Conservation (phyloP, 495 filamentous ascomycete species). For the Parathielavia hyrcaniae region DNA sequence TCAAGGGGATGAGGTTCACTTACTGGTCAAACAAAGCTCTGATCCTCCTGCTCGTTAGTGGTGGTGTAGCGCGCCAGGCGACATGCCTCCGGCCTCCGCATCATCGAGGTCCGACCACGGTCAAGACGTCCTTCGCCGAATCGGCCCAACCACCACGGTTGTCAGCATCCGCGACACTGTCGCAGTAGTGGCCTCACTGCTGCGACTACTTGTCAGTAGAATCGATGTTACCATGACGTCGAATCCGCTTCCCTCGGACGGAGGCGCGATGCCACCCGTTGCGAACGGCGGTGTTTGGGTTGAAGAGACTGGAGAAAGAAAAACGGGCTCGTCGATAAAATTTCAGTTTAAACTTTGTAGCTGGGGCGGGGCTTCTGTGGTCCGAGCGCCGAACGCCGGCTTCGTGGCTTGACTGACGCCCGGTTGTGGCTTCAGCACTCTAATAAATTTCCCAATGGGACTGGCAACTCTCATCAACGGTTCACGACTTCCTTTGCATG, state of each 20-base stretch:
- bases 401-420: neutral
- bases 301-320: constrained; percentile 11
- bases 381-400: neutral
- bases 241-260: neutral
- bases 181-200: neutral
- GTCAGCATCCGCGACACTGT: neutral
- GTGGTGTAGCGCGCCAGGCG: neutral
- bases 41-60: neutral
- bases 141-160: neutral
- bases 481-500: too few relatives aligned
- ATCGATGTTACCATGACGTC: neutral
- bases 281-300: neutral
- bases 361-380: constrained; percentile 2
- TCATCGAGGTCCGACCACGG: neutral
- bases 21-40: constrained; percentile 10
- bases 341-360: constrained; percentile 15
- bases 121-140: neutral
- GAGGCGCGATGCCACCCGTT: neutral
- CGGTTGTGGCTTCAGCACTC: too few relatives aligned
- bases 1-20: constrained; percentile 1
- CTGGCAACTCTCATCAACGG: neutral
- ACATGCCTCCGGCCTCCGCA: neutral
- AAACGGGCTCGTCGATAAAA: constrained; percentile 9
- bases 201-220: neutral
- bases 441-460: neutral